phyloP scores from a whole-genome alignment of 1,284 basidiomycete species.

The Takashimella tepidaria region DNA sequence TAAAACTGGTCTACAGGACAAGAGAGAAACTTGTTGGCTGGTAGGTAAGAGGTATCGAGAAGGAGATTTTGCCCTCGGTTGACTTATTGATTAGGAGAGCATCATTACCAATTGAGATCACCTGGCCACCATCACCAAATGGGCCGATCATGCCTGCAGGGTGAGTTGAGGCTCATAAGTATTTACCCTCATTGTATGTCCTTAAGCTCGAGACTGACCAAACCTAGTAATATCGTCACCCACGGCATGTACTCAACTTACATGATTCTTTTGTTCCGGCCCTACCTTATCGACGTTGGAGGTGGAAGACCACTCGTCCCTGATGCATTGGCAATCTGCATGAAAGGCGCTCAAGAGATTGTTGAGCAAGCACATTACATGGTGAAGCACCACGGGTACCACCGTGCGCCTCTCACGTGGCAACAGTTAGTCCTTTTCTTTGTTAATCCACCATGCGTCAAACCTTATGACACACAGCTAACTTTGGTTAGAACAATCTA shows the following conservation, averaged over 20 bases:
- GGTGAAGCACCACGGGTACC: conserved; percentile 7
- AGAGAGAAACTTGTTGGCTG: conserved; percentile 7
- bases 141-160: conserved; percentile 14
- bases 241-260: conserved; percentile 24
- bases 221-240: conserved; percentile 7
- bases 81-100: conserved; percentile 11
- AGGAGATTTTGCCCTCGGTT: too few species aligned
- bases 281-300: conserved; percentile 22
- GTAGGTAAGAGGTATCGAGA: conserved; percentile 5
- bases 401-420: conserved; percentile 13
- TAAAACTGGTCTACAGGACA: conserved; percentile 7
- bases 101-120: conserved; percentile 9
- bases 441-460: background rate
- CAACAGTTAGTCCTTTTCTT: conserved; percentile 12
- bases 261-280: conserved; percentile 23
- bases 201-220: too few species aligned
- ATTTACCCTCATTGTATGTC: background rate
- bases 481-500: conserved; percentile 12
- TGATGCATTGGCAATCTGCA: conserved; percentile 10
- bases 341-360: conserved; percentile 14
- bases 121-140: conserved; percentile 15
- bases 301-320: conserved; percentile 7
- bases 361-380: conserved; percentile 16
- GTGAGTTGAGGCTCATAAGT: background rate
- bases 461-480: too few species aligned